Percentiles rank a stretch among this genome's conserved stretches.
Evolutionary conservation across 2,329 filamentous ascomycete species (phyloP).

Genomic region (Colletotrichum viniferum): DNA sequence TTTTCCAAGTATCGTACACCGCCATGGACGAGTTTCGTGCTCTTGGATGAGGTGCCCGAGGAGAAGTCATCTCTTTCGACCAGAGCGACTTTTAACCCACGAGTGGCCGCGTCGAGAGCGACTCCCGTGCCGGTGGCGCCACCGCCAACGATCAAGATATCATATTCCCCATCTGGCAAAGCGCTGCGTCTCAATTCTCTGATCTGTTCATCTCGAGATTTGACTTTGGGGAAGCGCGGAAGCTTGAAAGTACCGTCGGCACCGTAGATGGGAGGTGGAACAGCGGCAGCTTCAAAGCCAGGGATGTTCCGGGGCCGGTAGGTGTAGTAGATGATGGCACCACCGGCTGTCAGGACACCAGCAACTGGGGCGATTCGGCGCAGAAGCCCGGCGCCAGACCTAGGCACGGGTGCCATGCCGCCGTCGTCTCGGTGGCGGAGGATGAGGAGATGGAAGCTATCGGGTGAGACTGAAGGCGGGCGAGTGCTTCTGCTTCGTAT

Average conservation of each 20-base stretch:
- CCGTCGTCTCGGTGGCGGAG: neutral
- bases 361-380: slow-evolving; percentile 50
- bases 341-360: slow-evolving; percentile 44
- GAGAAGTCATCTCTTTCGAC: slow-evolving; percentile 78
- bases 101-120: slow-evolving; percentile 72
- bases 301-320: slow-evolving; percentile 77
- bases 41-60: slow-evolving; percentile 76
- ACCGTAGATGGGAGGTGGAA: slow-evolving; percentile 73
- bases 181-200: slow-evolving; percentile 57
- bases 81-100: slow-evolving; percentile 73
- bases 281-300: slow-evolving; percentile 69
- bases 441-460: neutral
- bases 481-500: neutral
- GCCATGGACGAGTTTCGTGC: slow-evolving; percentile 79
- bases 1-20: slow-evolving; percentile 78
- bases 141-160: slow-evolving; percentile 72
- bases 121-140: slow-evolving; percentile 75
- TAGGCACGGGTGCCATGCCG: neutral
- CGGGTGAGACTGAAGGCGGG: neutral
- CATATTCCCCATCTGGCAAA: slow-evolving; percentile 58
- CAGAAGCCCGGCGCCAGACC: slow-evolving; percentile 26
- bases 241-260: slow-evolving; percentile 71
- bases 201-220: slow-evolving; percentile 68
- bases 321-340: slow-evolving; percentile 51
- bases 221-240: slow-evolving; percentile 68